Evolutionary conservation across 208 protist species (phyloP), one percentile per base, ranked within the genome.

Genomic region (Porcisia hertigi): DNA sequence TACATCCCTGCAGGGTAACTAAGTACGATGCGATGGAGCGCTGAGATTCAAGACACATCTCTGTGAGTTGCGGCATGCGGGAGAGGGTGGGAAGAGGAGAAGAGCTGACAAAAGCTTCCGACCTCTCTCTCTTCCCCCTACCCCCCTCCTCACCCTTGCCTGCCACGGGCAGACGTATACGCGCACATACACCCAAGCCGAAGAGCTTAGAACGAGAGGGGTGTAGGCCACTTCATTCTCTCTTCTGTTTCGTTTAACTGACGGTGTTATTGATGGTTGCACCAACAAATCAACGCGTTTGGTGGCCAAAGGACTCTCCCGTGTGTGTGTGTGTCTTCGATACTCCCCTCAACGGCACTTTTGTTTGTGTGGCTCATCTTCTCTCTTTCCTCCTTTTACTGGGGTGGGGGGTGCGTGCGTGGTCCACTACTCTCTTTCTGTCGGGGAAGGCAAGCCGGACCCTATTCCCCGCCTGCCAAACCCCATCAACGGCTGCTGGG

Each of bases 1-100:
- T 12, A 72, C 79, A 34, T 79, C 85, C 7, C 66, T 88, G 54
- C 77, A 80, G 45, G 60, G 52, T 23, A 62, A 60, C 39, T 74
- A 71, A 60, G 45, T 16, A 25, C 34, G 57, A 41, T 5, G 62
- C 41, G 18, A 43, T 23, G 23, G 45, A 3, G 3, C 7, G 9
- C 7, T 49, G 62, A 52, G 16, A 36, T 67, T 36, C 11, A 18
- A 30, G 20, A 20, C 41, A 41, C 41, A 49, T 36, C 36, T 64
- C 39, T n/a, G 36, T 9, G 41, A 47, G 41, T 25, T 20, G 18
- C 45, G 39, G 47, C 45, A 57, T 41, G 43, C 45, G 43, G n/a
- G 39, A n/a, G n/a, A n/a, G 16, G 57, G 65, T 16, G 34, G n/a
- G 36, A 59, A 8, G 41, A 36, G 23, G 47, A 16, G 36, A 63